phyloP scores from a whole-genome alignment of 306 rosid species.

The Macrotyloma uniflorum region DNA sequence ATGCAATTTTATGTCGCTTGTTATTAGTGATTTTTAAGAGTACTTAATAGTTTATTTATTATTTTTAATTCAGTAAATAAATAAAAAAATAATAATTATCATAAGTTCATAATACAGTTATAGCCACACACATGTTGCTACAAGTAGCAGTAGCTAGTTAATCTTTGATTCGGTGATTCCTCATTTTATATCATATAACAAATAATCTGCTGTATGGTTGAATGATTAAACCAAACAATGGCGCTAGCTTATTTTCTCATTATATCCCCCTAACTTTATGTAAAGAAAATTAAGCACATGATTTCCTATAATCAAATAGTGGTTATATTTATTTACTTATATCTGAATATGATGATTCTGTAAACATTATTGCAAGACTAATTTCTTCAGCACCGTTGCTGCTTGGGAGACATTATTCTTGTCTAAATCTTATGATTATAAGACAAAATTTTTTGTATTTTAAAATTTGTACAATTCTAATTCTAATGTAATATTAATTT shows the following conservation, averaged over 20 bases:
- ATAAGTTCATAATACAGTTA: neutral
- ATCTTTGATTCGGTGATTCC: neutral
- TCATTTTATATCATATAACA: neutral
- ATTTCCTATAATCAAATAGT: neutral
- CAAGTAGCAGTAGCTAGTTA: neutral
- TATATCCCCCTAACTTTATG: too few relatives aligned
- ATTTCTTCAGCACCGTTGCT: neutral
- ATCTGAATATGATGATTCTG: neutral
- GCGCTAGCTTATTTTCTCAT: too few relatives aligned
- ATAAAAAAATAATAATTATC: neutral
- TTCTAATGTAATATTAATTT: neutral
- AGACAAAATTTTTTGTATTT: neutral
- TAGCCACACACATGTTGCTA: neutral
- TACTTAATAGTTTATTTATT: neutral
- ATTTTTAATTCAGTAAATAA: neutral
- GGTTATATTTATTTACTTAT: neutral
- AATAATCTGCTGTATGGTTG: too few relatives aligned
- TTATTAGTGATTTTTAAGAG: neutral
- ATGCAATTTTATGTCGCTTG: conserved; percentile 24
- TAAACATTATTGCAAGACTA: neutral
- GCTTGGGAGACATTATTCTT: neutral
- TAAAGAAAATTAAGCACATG: neutral
- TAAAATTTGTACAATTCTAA: neutral
- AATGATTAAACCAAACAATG: neutral
- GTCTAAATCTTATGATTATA: neutral